Base-by-base conservation (phyloP, 768 basidiomycete genomes). In the Sutorius australiensis region DNA sequence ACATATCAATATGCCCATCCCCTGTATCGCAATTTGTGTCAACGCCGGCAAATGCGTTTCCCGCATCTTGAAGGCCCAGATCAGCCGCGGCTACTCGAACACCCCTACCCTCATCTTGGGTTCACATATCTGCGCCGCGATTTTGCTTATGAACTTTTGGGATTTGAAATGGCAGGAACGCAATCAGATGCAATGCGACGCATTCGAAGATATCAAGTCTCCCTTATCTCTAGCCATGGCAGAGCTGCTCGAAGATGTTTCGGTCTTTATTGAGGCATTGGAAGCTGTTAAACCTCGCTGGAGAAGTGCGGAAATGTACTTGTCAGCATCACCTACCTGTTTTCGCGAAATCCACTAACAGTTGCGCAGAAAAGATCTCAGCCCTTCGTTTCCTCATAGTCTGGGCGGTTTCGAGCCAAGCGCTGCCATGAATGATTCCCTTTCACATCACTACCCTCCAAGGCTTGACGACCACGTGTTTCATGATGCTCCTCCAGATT, bases 21-120 rank as follows among this genome's bases (percentile, higher is more conserved):
- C 76, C n/a, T 81, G 81, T 37, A 72, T 83, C 37, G 75, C 75
- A 14, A 75, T 80, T 39, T 85, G 86, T 63, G 73, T 78, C 41
- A 80, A 80, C 48, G 83, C 87, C 11, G 82, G 83, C 6, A 78
- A 78, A 43, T 76, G 83, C 2, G 81, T 79, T 44, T 78, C 80
- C 6, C 78, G 77, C 49, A 83, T 92, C 38, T 62, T 86, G 45
- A 78, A 83, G 54, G 67, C 68, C 2, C 78, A 81, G 57, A 60
- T 79, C n/a, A 58, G 65, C 33, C 75, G 73, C 11, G 78, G 78
- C 30, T 68, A 73, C 51, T 76, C 69, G 41, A 75, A 78, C 57
- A 63, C 72, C 24, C 76, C 77, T 8, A 71, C 59, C 37, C 61
- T 81, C 32, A 75, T 80, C 43, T 67, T 75, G 57, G 69, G 71